A percentile compares a stretch with the other conserved stretches of the same genome.
Conservation (phyloP, 2,329 filamentous ascomycete genomes). For the Lasiodiplodia citricola region DNA sequence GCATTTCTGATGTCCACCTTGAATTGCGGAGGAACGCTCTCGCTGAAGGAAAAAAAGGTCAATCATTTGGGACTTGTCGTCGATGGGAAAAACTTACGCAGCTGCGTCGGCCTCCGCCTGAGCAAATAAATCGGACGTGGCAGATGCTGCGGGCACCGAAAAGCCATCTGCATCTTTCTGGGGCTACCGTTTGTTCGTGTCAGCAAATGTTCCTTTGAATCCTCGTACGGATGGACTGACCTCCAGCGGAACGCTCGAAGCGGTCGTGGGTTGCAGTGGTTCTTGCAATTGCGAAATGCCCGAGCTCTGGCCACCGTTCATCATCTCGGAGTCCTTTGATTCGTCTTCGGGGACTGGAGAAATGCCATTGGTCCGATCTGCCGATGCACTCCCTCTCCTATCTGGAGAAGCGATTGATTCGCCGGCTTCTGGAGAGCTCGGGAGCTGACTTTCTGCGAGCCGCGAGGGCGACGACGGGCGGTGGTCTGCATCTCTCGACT, state of each 20-base stretch:
- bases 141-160: constrained; percentile 69
- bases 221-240: constrained; percentile 28
- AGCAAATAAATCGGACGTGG: constrained; percentile 59
- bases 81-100: constrained; percentile 34
- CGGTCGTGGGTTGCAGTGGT: constrained; percentile 38
- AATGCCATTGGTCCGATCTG: constrained; percentile 41
- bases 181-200: constrained; percentile 37
- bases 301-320: constrained; percentile 41
- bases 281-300: constrained; percentile 45
- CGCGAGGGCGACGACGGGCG: constrained; percentile 42
- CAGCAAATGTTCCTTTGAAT: not conserved
- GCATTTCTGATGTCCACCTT: constrained; percentile 81
- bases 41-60: constrained; percentile 29
- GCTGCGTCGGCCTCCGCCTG: constrained; percentile 71
- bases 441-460: constrained; percentile 39
- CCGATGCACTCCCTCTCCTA: constrained; percentile 7
- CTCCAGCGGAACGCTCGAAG: constrained; percentile 36
- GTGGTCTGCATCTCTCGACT: constrained; percentile 65
- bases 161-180: constrained; percentile 77
- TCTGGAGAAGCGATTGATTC: constrained; percentile 14
- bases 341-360: constrained; percentile 33
- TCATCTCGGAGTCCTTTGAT: constrained; percentile 31
- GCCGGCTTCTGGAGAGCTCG: constrained; percentile 38
- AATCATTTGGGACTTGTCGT: not conserved
- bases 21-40: constrained; percentile 59